phyloP scores from a whole-genome alignment of 139 green algal species.

The Astrephomene gubernaculifera region DNA sequence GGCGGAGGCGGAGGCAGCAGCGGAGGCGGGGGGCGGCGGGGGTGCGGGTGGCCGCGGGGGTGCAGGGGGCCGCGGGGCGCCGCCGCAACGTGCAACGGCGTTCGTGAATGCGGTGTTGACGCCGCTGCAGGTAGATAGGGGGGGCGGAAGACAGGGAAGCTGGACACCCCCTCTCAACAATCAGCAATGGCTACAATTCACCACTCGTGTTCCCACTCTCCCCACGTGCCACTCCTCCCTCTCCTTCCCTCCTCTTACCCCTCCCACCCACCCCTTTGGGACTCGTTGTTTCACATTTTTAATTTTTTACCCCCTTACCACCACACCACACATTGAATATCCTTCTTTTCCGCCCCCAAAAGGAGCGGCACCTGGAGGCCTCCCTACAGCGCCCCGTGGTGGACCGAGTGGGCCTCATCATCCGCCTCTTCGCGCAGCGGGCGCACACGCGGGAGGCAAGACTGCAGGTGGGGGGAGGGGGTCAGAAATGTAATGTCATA shows the following conservation, averaged over 20 bases:
- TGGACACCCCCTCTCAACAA: too few relatives aligned
- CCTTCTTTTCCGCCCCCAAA: not conserved
- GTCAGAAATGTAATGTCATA: too few relatives aligned
- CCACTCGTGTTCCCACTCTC: too few relatives aligned
- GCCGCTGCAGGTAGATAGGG: conserved; percentile 65
- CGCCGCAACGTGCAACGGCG: conserved; percentile 38
- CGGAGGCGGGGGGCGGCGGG: not conserved
- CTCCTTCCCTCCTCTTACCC: too few relatives aligned
- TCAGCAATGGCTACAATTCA: too few relatives aligned
- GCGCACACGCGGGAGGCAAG: conserved; percentile 70
- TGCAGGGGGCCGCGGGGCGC: not conserved
- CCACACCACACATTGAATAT: too few relatives aligned
- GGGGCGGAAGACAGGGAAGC: too few relatives aligned
- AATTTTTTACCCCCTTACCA: too few relatives aligned
- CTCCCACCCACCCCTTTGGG: too few relatives aligned
- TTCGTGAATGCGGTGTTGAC: conserved; percentile 72
- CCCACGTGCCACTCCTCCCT: too few relatives aligned
- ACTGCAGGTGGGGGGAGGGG: conserved; percentile 72
- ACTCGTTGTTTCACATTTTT: too few relatives aligned
- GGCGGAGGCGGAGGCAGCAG: not conserved
- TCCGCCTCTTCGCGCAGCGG: conserved; percentile 77
- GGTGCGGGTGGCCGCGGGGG: not conserved
- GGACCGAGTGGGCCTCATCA: conserved; percentile 78
- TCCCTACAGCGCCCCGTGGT: conserved; percentile 62
- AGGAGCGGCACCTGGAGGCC: conserved; percentile 70